These are phyloP conservation scores for Stephania yunnanensis DNA, from an alignment of 164 flowering plant species.

Conservation along the genomic window DNA sequence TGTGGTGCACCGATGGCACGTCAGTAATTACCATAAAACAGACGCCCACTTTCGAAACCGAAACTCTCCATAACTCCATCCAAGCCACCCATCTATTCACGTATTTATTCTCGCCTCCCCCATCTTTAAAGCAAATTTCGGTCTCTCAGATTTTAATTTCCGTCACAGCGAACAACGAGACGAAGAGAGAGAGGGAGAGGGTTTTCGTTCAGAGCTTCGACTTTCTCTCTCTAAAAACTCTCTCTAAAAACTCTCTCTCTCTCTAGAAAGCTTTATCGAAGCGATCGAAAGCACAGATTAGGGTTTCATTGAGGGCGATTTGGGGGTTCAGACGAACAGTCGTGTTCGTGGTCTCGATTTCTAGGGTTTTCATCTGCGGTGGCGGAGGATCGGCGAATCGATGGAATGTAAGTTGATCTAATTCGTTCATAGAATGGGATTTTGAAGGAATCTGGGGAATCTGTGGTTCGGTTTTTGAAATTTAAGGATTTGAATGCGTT, in stretches of 20 bases:
- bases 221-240: not conserved
- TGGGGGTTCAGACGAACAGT: not conserved
- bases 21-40: not conserved
- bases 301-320: conserved; percentile 7
- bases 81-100: not conserved
- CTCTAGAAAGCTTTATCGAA: not conserved
- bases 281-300: not conserved
- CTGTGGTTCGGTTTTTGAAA: not conserved
- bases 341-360: not conserved
- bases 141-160: conserved; percentile 9
- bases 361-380: conserved; percentile 12
- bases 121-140: not conserved
- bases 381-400: conserved; percentile 7
- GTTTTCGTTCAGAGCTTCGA: not conserved
- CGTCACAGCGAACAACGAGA: conserved; percentile 4
- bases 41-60: not conserved
- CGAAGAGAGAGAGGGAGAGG: conserved; percentile 4
- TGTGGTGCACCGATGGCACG: not conserved
- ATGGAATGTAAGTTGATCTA: conserved; percentile 13
- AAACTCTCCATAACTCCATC: not conserved
- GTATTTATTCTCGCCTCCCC: not conserved
- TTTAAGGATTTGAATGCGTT: conserved; percentile 2
- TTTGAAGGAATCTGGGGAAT: not conserved
- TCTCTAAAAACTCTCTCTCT: conserved; percentile 7
- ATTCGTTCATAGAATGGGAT: not conserved